Conservation (phyloP, 768 basidiomycete genomes). For the Xerocomellus amylosporus region DNA sequence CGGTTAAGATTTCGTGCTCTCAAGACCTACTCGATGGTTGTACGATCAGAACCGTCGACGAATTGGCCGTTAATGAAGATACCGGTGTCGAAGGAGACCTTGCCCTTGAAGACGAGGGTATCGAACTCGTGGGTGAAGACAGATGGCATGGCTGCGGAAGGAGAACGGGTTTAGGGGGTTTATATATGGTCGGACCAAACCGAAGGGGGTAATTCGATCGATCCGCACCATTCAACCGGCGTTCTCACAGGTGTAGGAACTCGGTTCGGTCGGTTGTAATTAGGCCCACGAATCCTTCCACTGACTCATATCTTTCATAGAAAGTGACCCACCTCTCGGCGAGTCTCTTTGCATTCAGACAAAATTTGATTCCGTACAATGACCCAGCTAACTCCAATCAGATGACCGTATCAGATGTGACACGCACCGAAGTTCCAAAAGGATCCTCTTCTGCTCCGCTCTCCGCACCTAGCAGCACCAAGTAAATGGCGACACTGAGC, state of each 20-base stretch:
- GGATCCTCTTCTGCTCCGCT: no score
- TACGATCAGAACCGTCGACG: slow-evolving; percentile 50
- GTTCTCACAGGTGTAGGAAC: no score
- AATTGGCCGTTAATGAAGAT: slow-evolving; percentile 73
- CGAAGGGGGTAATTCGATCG: background rate
- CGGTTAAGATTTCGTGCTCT: background rate
- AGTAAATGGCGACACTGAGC: background rate
- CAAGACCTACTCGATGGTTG: slow-evolving; percentile 66
- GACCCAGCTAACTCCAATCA: background rate
- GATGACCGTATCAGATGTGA: no score
- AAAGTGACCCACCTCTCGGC: no score
- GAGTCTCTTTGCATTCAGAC: no score
- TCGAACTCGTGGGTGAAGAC: slow-evolving; percentile 51
- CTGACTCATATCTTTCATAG: no score
- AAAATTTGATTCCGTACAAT: background rate
- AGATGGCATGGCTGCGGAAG: slow-evolving; percentile 37
- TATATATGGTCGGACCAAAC: slow-evolving; percentile 18
- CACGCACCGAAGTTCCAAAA: no score
- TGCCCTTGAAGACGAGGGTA: slow-evolving; percentile 56
- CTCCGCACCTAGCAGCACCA: background rate
- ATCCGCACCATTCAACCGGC: no score
- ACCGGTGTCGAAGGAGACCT: slow-evolving; percentile 55
- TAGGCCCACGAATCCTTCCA: no score
- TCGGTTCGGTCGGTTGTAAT: background rate
- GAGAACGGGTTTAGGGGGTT: background rate